Conservation (phyloP, 352 stramenopile species). For the Stramenopiles sp. region DNA sequence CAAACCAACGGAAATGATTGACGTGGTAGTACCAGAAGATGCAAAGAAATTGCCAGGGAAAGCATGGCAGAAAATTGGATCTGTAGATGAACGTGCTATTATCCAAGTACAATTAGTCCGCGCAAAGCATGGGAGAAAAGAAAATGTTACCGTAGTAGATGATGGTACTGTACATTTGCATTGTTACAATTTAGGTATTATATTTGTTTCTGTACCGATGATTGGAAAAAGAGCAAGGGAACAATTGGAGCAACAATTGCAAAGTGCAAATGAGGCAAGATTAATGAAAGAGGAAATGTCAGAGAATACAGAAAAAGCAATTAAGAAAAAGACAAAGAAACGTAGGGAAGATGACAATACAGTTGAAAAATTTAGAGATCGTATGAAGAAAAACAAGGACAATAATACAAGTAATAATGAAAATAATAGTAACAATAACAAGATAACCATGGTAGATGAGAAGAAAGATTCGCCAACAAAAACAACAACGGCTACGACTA, state of each 20-base stretch:
- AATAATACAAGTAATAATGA: neutral
- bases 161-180: neutral
- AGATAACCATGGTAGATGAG: neutral
- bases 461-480: neutral
- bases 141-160: neutral
- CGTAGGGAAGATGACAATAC: neutral
- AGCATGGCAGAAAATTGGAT: neutral
- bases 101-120: neutral
- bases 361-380: neutral
- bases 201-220: neutral
- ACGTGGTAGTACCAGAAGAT: neutral
- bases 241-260: neutral
- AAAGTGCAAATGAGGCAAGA: neutral
- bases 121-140: neutral
- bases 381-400: neutral
- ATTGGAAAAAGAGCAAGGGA: neutral
- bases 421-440: neutral
- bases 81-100: neutral
- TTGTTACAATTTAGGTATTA: neutral
- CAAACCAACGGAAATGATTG: neutral
- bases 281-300: neutral
- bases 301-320: neutral
- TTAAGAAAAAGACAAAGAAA: neutral
- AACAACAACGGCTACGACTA: too few relatives aligned
- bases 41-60: neutral